Evolutionary conservation across 495 filamentous ascomycete species (phyloP).

Genomic region (Aspergillus conjunctus): DNA sequence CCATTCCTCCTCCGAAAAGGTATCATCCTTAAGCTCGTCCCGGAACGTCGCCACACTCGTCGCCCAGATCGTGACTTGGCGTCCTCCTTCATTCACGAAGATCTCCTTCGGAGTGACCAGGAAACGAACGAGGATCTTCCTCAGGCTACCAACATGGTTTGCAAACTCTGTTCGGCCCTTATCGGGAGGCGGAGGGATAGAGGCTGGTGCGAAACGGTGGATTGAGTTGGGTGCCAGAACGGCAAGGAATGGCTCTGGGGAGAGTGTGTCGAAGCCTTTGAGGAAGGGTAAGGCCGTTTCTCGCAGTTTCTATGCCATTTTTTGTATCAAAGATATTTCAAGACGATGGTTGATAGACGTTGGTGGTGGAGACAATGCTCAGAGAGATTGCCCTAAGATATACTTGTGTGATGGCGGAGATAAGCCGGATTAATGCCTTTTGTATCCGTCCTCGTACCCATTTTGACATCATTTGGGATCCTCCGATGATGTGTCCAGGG

Average conservation of each 20-base stretch:
- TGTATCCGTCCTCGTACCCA: too few species aligned
- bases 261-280: not conserved
- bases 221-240: not conserved
- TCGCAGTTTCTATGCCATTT: not conserved
- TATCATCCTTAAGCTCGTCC: constrained; percentile 25
- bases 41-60: constrained; percentile 22
- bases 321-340: too few species aligned
- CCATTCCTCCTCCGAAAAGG: constrained; percentile 26
- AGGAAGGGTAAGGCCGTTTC: not conserved
- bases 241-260: not conserved
- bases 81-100: constrained; percentile 24
- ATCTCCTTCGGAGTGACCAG: constrained; percentile 30
- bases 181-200: not conserved
- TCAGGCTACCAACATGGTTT: not conserved
- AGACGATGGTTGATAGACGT: too few species aligned
- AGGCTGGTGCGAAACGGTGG: not conserved
- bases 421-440: too few species aligned
- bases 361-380: too few species aligned
- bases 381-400: too few species aligned
- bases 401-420: too few species aligned
- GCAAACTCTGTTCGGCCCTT: not conserved
- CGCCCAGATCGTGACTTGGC: constrained; percentile 33
- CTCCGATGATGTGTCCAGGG: too few species aligned
- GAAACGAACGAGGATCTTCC: constrained; percentile 16
- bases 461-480: too few species aligned